Evolutionary conservation across 2,329 filamentous ascomycete genomes (phyloP).

Genomic region (Aureobasidium sp.): DNA sequence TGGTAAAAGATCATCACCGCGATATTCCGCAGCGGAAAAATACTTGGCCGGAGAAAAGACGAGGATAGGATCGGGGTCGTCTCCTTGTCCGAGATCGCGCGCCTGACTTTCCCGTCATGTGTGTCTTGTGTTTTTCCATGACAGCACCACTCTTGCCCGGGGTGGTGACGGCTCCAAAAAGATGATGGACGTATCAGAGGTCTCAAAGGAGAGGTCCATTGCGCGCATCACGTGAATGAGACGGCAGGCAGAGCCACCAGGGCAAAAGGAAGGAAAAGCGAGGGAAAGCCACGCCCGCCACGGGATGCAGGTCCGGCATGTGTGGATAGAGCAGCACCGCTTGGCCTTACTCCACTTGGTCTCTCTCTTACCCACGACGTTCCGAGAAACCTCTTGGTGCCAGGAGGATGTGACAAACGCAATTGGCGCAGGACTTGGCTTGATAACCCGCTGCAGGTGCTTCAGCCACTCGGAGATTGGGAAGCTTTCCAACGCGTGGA

Average conservation of each 20-base stretch:
- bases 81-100: too few species aligned
- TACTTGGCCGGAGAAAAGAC: neutral
- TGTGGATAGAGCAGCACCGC: neutral
- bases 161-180: neutral
- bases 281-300: neutral
- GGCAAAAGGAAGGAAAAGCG: neutral
- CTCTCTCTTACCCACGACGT: neutral
- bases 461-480: conserved; percentile 1
- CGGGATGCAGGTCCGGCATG: neutral
- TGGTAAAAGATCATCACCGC: neutral
- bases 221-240: neutral
- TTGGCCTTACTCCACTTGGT: neutral
- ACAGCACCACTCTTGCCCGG: neutral
- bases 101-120: neutral
- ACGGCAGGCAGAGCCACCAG: neutral
- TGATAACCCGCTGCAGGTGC: neutral
- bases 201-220: neutral
- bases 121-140: neutral
- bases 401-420: neutral
- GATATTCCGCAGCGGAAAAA: neutral
- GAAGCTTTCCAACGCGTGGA: neutral
- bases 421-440: conserved; percentile 3
- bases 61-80: too few species aligned
- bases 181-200: neutral
- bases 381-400: too few species aligned